A percentile compares a stretch with the other conserved stretches of the same genome.
Conservation (phyloP, 163 green algal species). For the Scenedesmus sp. region DNA sequence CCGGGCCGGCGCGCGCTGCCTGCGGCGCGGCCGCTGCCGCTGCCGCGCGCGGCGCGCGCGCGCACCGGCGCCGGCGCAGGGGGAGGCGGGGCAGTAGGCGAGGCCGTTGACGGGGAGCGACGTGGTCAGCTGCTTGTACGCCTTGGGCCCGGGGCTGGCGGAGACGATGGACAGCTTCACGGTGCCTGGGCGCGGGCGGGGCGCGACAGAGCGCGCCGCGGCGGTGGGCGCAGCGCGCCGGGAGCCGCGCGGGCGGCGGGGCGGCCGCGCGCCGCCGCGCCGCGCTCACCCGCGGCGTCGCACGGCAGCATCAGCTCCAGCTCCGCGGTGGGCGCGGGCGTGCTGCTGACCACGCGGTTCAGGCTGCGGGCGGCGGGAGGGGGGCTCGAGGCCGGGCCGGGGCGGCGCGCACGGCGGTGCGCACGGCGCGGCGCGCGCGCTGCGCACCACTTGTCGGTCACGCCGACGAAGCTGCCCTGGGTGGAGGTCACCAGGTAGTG, state of each 20-base stretch:
- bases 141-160: not conserved
- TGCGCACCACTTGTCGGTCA: conserved; percentile 4
- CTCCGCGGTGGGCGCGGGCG: not conserved
- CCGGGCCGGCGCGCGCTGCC: too few species aligned
- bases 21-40: too few species aligned
- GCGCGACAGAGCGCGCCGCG: not conserved
- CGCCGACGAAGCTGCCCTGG: conserved; percentile 2
- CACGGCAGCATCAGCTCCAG: conserved; percentile 9
- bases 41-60: too few species aligned
- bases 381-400: not conserved
- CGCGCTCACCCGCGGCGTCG: conserved; percentile 7
- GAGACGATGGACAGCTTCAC: conserved; percentile 17
- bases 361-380: not conserved
- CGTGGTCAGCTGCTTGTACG: conserved; percentile 22
- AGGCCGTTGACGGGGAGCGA: conserved; percentile 10
- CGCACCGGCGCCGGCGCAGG: too few species aligned
- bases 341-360: conserved; percentile 14
- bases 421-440: not conserved
- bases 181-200: not conserved
- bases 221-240: not conserved
- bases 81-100: conserved; percentile 9
- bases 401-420: not conserved
- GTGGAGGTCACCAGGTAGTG: conserved; percentile 22
- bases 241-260: not conserved
- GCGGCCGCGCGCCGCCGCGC: not conserved